Percentiles rank a stretch among this genome's conserved stretches.
Conservation (phyloP, 2,329 filamentous ascomycete genomes). For the Pseudocercospora ulei region DNA sequence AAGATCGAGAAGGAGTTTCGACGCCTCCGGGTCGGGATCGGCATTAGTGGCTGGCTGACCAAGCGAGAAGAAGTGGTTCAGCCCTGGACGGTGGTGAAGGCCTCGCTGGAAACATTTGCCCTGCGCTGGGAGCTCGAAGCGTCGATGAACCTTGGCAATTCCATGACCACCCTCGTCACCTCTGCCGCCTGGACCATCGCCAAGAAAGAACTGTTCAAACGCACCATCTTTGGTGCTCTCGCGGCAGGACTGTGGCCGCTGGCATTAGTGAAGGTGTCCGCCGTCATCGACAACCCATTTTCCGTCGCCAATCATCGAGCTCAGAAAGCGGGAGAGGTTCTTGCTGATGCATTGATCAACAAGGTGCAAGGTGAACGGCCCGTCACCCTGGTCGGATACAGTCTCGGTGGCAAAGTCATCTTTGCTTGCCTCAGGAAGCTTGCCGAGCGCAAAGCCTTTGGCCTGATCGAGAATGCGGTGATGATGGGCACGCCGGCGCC, state of each 20-base stretch:
- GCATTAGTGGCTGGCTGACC: constrained; percentile 70
- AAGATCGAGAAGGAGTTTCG: constrained; percentile 44
- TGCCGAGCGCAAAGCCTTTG: constrained; percentile 69
- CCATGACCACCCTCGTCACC: constrained; percentile 66
- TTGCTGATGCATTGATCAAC: constrained; percentile 38
- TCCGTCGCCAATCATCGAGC: constrained; percentile 35
- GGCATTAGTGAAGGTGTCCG: constrained; percentile 39
- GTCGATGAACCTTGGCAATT: constrained; percentile 64
- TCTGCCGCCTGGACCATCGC: constrained; percentile 72
- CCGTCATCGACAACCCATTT: constrained; percentile 38
- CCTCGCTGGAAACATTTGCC: constrained; percentile 66
- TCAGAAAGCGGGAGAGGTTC: constrained; percentile 36
- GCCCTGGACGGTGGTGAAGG: constrained; percentile 69
- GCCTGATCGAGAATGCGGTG: constrained; percentile 71
- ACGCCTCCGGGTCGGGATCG: constrained; percentile 66
- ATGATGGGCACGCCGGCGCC: constrained; percentile 74
- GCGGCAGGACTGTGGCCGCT: constrained; percentile 44
- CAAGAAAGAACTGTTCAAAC: constrained; percentile 63
- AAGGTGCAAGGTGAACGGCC: constrained; percentile 38
- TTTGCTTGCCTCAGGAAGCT: constrained; percentile 70
- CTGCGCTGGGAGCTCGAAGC: constrained; percentile 74
- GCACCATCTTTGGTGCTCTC: constrained; percentile 42
- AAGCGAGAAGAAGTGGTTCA: constrained; percentile 60
- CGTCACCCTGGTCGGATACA: constrained; percentile 37
- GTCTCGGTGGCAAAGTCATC: constrained; percentile 50